Base-by-base conservation (phyloP, 345 rosid species). In the Hibiscus mutabilis region DNA sequence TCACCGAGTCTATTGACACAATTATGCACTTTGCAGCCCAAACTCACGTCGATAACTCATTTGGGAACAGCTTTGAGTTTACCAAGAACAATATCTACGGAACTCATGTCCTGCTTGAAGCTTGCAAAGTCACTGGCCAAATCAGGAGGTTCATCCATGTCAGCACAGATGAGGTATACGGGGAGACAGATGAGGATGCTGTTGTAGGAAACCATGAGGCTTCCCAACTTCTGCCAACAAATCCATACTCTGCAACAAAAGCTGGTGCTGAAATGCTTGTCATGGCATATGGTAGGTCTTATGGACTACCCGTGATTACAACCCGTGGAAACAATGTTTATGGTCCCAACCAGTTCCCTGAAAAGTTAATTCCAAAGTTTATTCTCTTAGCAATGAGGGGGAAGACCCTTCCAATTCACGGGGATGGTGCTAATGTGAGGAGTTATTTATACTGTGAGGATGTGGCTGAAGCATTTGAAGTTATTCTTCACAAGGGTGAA, bases 221-320 rank as follows among this genome's bases (percentile, higher is more conserved):
- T 57, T 92, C 97, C 44, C 96, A 92, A 77, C 88, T 92, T n/a
- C 93, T 90, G n/a, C 97, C 97, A 0, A 92, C 97, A 0, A 92
- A 92, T 71, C 97, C 97, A 2, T 92, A 88, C 84, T 91, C 97
- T 62, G 96, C 97, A 0, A 89, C 97, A 0, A 91, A 91, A 79
- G 97, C 96, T 64, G 93, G 93, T 19, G 96, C 96, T 1, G 96
- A 90, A 75, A 92, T 92, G 97, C 97, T 92, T 79, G 97, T 92
- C 66, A 89, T 92, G 97, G 97, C 97, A 6, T 92, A 90, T 76
- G 97, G 96, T 8, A 77, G 97, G 75, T 90, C 96, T 0, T 92
- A 92, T 49, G 97, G 97, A 0, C 75, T 92, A 52, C 97, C 97
- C 68, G 97, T 92, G 67, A 92, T 92, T 35, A 92, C 97, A 0